These are phyloP conservation scores for Aspergillus fumigatus DNA, from an alignment of 2,329 filamentous ascomycete genomes.

Conservation along the genomic window DNA sequence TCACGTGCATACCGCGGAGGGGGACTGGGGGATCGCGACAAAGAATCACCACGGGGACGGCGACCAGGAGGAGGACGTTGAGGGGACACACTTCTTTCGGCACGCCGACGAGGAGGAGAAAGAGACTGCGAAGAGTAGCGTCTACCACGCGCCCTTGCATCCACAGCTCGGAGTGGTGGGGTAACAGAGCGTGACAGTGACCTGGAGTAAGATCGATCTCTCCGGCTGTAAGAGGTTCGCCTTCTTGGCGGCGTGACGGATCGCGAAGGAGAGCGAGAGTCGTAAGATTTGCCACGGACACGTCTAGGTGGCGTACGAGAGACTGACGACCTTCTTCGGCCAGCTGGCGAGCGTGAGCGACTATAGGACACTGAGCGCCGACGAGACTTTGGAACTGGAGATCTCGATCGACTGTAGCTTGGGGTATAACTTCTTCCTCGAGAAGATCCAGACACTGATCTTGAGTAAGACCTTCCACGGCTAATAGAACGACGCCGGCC, in stretches of 20 bases:
- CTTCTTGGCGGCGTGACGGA: slow-evolving; percentile 30
- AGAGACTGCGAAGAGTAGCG: slow-evolving; percentile 25
- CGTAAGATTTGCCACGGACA: slow-evolving; percentile 21
- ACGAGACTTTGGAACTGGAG: slow-evolving; percentile 27
- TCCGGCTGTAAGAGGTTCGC: slow-evolving; percentile 14
- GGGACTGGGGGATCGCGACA: slow-evolving; percentile 22
- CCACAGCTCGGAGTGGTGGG: slow-evolving; percentile 21
- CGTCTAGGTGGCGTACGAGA: slow-evolving; percentile 29
- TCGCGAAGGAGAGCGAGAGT: slow-evolving; percentile 27
- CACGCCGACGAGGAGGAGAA: slow-evolving; percentile 26
- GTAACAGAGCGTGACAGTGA: slow-evolving; percentile 29
- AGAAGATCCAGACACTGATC: slow-evolving; percentile 28
- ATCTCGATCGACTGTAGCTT: slow-evolving; percentile 32
- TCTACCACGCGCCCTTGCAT: slow-evolving; percentile 11
- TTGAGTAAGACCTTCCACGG: slow-evolving; percentile 28
- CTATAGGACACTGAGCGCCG: slow-evolving; percentile 31
- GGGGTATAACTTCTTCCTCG: slow-evolving; percentile 23
- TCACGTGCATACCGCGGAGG: slow-evolving; percentile 9
- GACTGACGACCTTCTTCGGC: slow-evolving; percentile 12
- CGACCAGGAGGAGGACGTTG: slow-evolving; percentile 16
- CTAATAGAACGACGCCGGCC: slow-evolving; percentile 21
- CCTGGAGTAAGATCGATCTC: slow-evolving; percentile 28
- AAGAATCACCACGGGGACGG: slow-evolving; percentile 21
- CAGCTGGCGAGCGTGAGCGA: slow-evolving; percentile 26
- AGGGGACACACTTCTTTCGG: slow-evolving; percentile 19